Evolutionary conservation across 108 stramenopile species (phyloP).

Genomic region (Cyclotella sp.): DNA sequence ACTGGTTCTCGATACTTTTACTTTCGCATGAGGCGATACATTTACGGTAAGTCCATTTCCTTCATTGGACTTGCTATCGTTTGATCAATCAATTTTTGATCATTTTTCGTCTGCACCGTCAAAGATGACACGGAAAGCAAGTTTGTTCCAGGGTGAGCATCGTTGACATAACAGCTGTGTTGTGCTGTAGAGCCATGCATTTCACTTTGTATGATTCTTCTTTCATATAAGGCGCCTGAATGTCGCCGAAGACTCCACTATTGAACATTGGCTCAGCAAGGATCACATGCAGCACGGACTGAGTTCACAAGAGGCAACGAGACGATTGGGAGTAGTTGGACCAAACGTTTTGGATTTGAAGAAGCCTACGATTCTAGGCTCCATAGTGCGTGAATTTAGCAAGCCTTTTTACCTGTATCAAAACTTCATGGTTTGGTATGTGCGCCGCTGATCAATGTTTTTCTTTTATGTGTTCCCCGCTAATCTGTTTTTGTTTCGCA

Average conservation of each 20-base stretch:
- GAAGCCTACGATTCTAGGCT: constrained; percentile 47
- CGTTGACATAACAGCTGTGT: not conserved
- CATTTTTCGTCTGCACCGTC: not conserved
- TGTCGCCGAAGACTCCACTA: constrained; percentile 25
- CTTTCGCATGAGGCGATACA: constrained; percentile 57
- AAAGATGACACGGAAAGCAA: constrained; percentile 16
- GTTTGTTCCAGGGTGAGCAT: constrained; percentile 42
- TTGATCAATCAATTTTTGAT: not conserved
- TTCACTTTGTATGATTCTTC: not conserved
- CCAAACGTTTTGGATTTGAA: constrained; percentile 57
- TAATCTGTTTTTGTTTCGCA: not conserved
- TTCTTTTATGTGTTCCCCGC: not conserved
- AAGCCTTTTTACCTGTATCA: constrained; percentile 75
- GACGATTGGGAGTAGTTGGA: constrained; percentile 48
- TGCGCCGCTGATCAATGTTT: not conserved
- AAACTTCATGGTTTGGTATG: constrained; percentile 65
- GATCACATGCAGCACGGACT: constrained; percentile 37
- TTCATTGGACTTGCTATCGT: not conserved
- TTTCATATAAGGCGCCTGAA: constrained; percentile 10
- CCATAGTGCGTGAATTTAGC: constrained; percentile 53
- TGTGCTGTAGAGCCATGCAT: not conserved
- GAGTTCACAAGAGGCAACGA: constrained; percentile 43
- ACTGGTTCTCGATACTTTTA: constrained; percentile 53
- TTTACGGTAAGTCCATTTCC: constrained; percentile 3
- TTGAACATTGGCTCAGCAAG: constrained; percentile 40